These are phyloP conservation scores for Harrya chromipes DNA, from an alignment of 768 basidiomycete genomes.

Conservation along the genomic window DNA sequence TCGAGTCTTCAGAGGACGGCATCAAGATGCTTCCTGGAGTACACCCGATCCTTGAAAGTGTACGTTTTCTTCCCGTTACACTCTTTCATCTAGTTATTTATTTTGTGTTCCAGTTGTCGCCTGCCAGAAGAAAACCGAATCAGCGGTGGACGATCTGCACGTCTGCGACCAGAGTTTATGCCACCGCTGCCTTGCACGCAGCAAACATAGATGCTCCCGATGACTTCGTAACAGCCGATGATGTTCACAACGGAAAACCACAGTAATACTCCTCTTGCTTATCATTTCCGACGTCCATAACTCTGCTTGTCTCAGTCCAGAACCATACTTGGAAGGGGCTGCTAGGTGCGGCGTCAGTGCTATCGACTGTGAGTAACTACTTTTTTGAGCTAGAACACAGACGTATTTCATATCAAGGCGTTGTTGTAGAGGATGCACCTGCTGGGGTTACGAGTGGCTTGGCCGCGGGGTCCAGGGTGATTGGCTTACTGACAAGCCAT, in stretches of 20 bases:
- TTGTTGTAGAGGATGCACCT: slow-evolving; percentile 93
- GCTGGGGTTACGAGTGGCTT: slow-evolving; percentile 77
- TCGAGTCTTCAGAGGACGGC: slow-evolving; percentile 55
- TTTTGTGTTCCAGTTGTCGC: slow-evolving; percentile 26
- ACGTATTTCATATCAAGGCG: slow-evolving; percentile 40
- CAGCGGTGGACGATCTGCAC: slow-evolving; percentile 89
- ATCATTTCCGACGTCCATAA: slow-evolving; percentile 1
- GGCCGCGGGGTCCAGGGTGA: slow-evolving; percentile 78
- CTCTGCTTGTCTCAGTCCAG: slow-evolving; percentile 48
- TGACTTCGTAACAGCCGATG: slow-evolving; percentile 78
- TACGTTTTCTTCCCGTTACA: slow-evolving; percentile 18
- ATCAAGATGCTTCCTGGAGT: slow-evolving; percentile 78
- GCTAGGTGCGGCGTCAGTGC: slow-evolving; percentile 62
- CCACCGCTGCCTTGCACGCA: slow-evolving; percentile 61
- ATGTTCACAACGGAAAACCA: slow-evolving; percentile 82
- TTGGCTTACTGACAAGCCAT: slow-evolving; percentile 84
- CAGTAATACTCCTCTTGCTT: slow-evolving; percentile 36
- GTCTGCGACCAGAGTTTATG: slow-evolving; percentile 76
- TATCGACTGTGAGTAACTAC: slow-evolving; percentile 19
- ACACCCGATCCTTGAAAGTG: slow-evolving; percentile 52
- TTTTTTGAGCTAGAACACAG: background rate
- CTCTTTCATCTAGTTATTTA: background rate
- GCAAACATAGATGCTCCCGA: slow-evolving; percentile 69
- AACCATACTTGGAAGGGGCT: slow-evolving; percentile 89
- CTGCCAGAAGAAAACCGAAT: slow-evolving; percentile 38